Evolutionary conservation across 129 eudicot species (phyloP), one percentile per base, ranked within the genome.

Genomic region (Flaveria brownii): DNA sequence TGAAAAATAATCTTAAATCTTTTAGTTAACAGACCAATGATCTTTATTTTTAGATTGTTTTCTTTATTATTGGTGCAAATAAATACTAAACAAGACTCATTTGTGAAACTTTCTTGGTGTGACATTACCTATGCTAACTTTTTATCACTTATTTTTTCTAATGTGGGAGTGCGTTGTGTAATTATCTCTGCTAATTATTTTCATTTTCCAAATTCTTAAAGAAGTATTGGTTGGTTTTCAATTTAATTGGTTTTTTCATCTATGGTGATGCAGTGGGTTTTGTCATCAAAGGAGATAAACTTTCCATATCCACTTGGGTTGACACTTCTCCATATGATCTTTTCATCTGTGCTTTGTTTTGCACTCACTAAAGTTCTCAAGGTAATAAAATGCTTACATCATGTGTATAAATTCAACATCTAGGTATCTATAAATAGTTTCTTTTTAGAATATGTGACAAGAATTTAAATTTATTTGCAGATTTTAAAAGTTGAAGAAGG

Each of bases 251-350:
- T 71, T 70, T 60, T 49, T 72, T 72, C 25, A 14, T 71, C 17
- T 51, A 49, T 56, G 54, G 36, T 13, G 20, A 30, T 90, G 93
- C 89, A 94, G 99, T 91, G 96, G 97, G 97, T 91, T 76, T 80
- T 94, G 84, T 91, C 99, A 69, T 94, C 97, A 17, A 91, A 91
- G 86, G 97, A 91, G 78, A 89, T 91, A 74, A 94, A 94, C 81
- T 94, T 94, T 76, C 99, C 99, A 9, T 91, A 91, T 72, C 99
- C 99, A 61, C 99, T 94, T 78, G 99, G 92, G 60, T 79, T 94
- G 80, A 91, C 97, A 25, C 96, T 94, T 28, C 90, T 91, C 81
- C 99, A 94, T 84, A 94, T 89, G 99, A 80, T 89, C 49, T 94
- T 94, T 85, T 94, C 98, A 55, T 94, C 97, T 39, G 93, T 89